Base-by-base conservation (phyloP, 495 filamentous ascomycete species). In the Bacidia gigantensis region DNA sequence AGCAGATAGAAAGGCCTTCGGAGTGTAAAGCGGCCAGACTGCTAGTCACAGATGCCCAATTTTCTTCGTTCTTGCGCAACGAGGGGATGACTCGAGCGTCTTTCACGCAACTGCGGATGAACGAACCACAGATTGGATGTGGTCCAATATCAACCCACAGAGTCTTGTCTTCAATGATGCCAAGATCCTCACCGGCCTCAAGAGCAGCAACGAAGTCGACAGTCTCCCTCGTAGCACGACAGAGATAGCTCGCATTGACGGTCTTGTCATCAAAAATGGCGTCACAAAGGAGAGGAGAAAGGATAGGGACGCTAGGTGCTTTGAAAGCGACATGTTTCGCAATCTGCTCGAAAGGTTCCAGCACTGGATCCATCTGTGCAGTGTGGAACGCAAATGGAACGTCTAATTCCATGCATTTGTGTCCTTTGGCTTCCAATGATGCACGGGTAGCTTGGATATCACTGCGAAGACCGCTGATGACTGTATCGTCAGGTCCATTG, bases 371-470 rank as follows among this genome's bases (percentile, higher is more conserved):
- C 22, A 90, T 76, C 56, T 90, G 86, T 1, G 77, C 69, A 3
- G 86, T 86, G 64, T 92, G 87, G 70, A 88, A 90, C 10, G 83
- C 87, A 49, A 81, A 89, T 29, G 83, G 81, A 12, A 90, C 3
- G 23, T 76, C 69, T 1, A 86, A 69, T 47, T 71, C 69, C 1
- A 69, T 76, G 60, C 69, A 76, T 60, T 81, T 82, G 62, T 77
- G 67, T 3, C 67, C 66, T 1, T 14, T 25, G 20, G 14, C 14
- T 23, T 44, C 60, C 14, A 87, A 75, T 21, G 69, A 62, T 47
- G 81, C 70, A 18, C 77, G 69, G 58, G 87, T 62, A 3, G 67
- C 58, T 23, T 75, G 63, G 11, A 56, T 51, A 11, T 51, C 40
- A 3, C 43, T 26, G 21, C 23, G n/a, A 17, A n/a, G 5, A 17